A percentile compares a stretch with the other conserved stretches of the same genome.
Evolutionary conservation across 805 yeast species (phyloP).

Genomic region (Debaryomyces hansenii): DNA sequence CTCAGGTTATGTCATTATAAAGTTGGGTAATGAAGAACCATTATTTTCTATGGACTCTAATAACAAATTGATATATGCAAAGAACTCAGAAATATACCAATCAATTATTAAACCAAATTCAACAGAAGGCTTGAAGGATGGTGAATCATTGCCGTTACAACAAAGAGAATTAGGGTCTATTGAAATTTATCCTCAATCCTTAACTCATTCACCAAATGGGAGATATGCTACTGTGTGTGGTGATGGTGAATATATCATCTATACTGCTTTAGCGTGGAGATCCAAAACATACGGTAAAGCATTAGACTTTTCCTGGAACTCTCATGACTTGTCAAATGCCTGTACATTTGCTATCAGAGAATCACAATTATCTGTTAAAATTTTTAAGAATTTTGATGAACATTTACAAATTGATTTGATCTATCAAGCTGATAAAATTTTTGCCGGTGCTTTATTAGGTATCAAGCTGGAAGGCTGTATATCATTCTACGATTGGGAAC

Average conservation of each 20-base stretch:
- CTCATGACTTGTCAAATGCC: constrained; percentile 66
- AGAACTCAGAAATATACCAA: constrained; percentile 85
- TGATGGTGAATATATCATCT: constrained; percentile 95
- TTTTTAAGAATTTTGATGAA: constrained; percentile 84
- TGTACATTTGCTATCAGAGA: constrained; percentile 78
- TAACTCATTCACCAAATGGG: constrained; percentile 95
- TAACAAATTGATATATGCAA: constrained; percentile 90
- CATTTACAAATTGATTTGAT: constrained; percentile 63
- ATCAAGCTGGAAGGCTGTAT: constrained; percentile 82
- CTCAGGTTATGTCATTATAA: constrained; percentile 85
- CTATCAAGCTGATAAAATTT: constrained; percentile 76
- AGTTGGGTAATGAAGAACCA: constrained; percentile 93
- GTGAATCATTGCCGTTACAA: constrained; percentile 72
- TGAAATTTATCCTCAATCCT: constrained; percentile 86
- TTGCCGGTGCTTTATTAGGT: constrained; percentile 87
- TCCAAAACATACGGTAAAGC: constrained; percentile 91
- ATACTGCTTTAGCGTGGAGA: constrained; percentile 98
- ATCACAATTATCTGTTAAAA: constrained; percentile 59
- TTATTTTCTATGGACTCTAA: constrained; percentile 88
- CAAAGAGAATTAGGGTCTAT: constrained; percentile 92
- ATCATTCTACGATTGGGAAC: constrained; percentile 92
- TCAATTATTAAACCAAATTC: constrained; percentile 71
- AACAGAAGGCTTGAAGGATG: constrained; percentile 69
- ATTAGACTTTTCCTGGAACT: constrained; percentile 91
- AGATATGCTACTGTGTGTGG: constrained; percentile 96